Evolutionary conservation across 805 yeast species (phyloP), one percentile per base, ranked within the genome.

Genomic region (Saturnispora serradocipensis): DNA sequence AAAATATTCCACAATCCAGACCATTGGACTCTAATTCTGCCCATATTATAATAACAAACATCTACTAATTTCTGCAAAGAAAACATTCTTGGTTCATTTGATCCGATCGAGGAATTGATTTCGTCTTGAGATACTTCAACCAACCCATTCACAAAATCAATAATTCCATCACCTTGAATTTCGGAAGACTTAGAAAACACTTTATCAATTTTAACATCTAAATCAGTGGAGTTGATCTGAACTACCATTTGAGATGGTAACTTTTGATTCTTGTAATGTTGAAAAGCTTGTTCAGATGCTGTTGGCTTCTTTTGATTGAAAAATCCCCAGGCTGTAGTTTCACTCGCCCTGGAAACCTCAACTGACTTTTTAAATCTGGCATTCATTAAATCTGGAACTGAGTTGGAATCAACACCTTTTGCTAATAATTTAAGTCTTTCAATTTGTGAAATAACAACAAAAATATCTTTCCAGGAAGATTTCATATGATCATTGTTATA

Each of bases 21-120:
- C 97, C 99, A 93, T 68, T 95, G 97, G 55, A 93, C 82, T 66
- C 96, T 81, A 60, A 93, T 90, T 72, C 99, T 86, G 48, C 82
- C 82, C 97, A 93, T 93, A 66, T 95, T 95, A 72, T 95, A 93
- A 67, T 93, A 91, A 68, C 97, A 91, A 43, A 93, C 95, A 68
- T 95, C 99, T 49, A 93, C 96, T 75, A 93, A 86, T 64, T 93
- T 93, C 63, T 89, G 98, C 56, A 93, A 71, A 0, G 98, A 87
- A 64, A 88, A 95, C 69, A 88, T 84, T 65, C 99, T 76, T 38
- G 98, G 99, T 55, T 87, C 81, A 6, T 77, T 73, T 43, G 90
- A 82, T 61, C 81, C 81, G 6, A 89, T 90, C 1, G 95, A 85
- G 0, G 95, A 84, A 56, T 86, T 89, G 55, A 93, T 88, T 66